Conservation (phyloP, 2,329 filamentous ascomycete species). For the Alternaria alternata region DNA sequence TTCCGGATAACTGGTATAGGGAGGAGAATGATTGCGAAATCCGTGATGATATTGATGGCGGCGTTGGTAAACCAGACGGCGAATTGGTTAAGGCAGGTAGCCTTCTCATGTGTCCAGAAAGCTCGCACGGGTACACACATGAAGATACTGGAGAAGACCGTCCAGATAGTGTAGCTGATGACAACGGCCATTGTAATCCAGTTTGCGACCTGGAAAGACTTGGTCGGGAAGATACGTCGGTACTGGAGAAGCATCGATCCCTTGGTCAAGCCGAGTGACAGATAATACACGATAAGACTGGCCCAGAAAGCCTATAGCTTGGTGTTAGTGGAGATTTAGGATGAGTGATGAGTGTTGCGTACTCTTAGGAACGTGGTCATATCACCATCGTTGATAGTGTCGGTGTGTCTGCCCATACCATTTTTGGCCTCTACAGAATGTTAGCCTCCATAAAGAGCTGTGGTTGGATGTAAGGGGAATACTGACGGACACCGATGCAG, state of each 20-base stretch:
- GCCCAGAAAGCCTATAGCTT: conserved; percentile 41
- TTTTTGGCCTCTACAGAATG: conserved; percentile 33
- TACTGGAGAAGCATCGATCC: conserved; percentile 46
- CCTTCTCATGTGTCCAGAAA: conserved; percentile 43
- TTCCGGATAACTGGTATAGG: conserved; percentile 47
- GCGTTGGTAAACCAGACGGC: conserved; percentile 40
- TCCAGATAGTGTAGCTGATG: conserved; percentile 39
- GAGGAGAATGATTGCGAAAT: conserved; percentile 45
- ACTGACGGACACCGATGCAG: conserved; percentile 41
- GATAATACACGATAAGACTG: conserved; percentile 44
- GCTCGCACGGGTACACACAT: conserved; percentile 43
- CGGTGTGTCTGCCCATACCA: conserved; percentile 41
- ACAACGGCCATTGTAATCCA: conserved; percentile 37
- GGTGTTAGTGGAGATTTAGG: not conserved
- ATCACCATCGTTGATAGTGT: conserved; percentile 21
- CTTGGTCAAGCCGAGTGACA: conserved; percentile 46
- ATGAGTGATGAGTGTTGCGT: not conserved
- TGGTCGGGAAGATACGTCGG: conserved; percentile 41
- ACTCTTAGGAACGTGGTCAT: conserved; percentile 38
- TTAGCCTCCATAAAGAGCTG: conserved; percentile 16
- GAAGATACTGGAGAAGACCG: conserved; percentile 44
- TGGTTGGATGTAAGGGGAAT: too few species aligned
- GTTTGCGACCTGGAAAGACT: conserved; percentile 36
- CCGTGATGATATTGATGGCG: conserved; percentile 43
- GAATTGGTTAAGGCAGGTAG: conserved; percentile 43